These are phyloP conservation scores for Centrapalus pauciflorus DNA, from an alignment of 129 eudicot genomes.

Conservation along the genomic window DNA sequence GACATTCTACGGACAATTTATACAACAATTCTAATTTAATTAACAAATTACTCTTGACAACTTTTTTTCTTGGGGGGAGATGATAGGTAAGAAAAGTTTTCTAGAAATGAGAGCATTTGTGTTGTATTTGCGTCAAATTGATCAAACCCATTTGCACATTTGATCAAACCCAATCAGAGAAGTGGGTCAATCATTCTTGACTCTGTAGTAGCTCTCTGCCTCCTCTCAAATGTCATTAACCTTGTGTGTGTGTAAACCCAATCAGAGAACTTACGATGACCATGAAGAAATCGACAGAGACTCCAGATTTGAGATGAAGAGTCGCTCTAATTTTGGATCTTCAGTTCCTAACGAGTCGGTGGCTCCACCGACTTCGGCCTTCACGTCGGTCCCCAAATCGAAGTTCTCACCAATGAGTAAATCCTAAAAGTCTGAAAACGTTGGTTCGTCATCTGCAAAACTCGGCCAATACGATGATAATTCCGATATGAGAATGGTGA, in stretches of 20 bases:
- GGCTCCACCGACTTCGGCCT: conserved; percentile 17
- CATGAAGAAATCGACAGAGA: conserved; percentile 51
- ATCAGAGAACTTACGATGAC: conserved; percentile 43
- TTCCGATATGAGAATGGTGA: conserved; percentile 69
- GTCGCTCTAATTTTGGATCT: conserved; percentile 64
- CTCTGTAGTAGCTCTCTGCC: background rate
- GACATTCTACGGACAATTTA: no score
- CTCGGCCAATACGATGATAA: conserved; percentile 27
- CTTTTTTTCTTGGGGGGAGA: no score
- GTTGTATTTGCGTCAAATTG: conserved; percentile 24
- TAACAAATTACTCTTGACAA: no score
- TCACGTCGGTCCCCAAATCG: conserved; percentile 18
- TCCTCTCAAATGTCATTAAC: background rate
- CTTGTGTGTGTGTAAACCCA: background rate
- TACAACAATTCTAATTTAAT: no score
- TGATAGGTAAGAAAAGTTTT: conserved; percentile 36
- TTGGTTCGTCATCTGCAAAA: conserved; percentile 46
- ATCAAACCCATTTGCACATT: conserved; percentile 22
- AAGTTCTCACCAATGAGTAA: conserved; percentile 38
- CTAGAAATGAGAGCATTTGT: conserved; percentile 39
- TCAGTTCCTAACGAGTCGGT: conserved; percentile 46
- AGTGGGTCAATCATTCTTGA: conserved; percentile 7
- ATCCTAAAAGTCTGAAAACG: conserved; percentile 54
- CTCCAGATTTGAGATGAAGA: conserved; percentile 62
- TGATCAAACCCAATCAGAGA: conserved; percentile 14